Percentiles rank a stretch among this genome's conserved stretches.
phyloP scores from a whole-genome alignment of 371 early-diverging fungal species.

The Amoeboaphelidium protococcarum region DNA sequence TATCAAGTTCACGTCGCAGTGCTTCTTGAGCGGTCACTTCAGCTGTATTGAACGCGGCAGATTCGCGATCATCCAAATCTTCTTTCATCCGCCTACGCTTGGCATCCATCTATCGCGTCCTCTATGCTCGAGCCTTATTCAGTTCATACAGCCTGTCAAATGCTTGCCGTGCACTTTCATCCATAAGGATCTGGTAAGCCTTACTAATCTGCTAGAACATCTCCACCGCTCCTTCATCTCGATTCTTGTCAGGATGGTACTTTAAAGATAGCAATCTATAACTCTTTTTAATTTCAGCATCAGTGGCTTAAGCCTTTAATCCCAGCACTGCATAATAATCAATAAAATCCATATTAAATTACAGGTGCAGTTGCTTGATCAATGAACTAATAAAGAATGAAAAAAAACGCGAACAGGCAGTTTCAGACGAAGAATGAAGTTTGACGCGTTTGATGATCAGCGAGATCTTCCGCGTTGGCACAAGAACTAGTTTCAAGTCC shows the following conservation, averaged over 20 bases:
- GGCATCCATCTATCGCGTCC: not conserved
- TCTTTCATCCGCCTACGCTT: not conserved
- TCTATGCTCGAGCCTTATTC: not conserved
- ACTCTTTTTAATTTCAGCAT: slow-evolving; percentile 24
- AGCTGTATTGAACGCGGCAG: not conserved
- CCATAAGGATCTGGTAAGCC: slow-evolving; percentile 1
- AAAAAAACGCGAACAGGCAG: too few species aligned
- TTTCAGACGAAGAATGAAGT: too few species aligned
- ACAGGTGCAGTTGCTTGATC: too few species aligned
- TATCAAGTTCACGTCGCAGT: too few species aligned
- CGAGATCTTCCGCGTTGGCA: too few species aligned
- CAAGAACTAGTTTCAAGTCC: too few species aligned
- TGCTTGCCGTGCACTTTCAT: not conserved
- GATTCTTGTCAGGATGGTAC: slow-evolving; percentile 36
- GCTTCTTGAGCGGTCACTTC: too few species aligned
- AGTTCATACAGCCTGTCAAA: not conserved
- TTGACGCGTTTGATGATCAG: too few species aligned
- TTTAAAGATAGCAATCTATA: slow-evolving; percentile 55
- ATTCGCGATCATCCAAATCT: not conserved
- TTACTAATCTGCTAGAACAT: slow-evolving; percentile 66
- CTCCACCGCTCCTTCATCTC: slow-evolving; percentile 32
- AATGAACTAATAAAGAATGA: too few species aligned
- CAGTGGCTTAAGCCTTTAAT: not conserved
- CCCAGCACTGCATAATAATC: not conserved
- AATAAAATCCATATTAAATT: too few species aligned